phyloP scores from a whole-genome alignment of 495 filamentous ascomycete species.

The Chaetomium tenue region DNA sequence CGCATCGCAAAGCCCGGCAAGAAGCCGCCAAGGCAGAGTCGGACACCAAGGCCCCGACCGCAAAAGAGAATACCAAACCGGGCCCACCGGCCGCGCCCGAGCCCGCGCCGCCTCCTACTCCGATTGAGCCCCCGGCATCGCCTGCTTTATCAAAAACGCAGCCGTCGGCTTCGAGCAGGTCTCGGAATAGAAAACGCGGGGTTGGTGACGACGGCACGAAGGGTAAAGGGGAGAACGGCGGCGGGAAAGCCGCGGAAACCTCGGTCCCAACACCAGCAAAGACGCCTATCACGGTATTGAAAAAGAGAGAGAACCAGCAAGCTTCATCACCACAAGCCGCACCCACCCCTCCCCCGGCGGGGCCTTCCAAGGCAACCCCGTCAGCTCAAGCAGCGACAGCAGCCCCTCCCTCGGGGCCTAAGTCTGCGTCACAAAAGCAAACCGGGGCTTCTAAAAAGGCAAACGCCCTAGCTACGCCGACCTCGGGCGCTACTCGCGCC shows the following conservation, averaged over 20 bases:
- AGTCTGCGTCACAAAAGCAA: slow-evolving; percentile 35
- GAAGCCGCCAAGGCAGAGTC: slow-evolving; percentile 53
- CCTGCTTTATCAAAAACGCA: slow-evolving; percentile 24
- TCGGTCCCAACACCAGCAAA: slow-evolving; percentile 26
- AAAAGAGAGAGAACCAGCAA: slow-evolving; percentile 35
- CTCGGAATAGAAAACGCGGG: slow-evolving; percentile 31
- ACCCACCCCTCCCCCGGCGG: slow-evolving; percentile 28
- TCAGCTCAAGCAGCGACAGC: slow-evolving; percentile 19
- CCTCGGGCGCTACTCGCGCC: slow-evolving; percentile 67
- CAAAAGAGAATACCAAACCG: slow-evolving; percentile 39
- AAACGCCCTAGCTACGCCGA: slow-evolving; percentile 33
- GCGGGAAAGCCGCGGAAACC: slow-evolving; percentile 20
- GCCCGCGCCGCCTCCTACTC: slow-evolving; percentile 30
- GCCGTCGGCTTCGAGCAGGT: slow-evolving; percentile 31
- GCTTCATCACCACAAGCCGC: slow-evolving; percentile 30
- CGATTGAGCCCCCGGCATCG: slow-evolving; percentile 24
- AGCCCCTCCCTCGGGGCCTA: slow-evolving; percentile 35
- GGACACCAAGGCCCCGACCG: slow-evolving; percentile 42
- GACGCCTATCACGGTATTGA: slow-evolving; percentile 42
- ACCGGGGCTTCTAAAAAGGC: slow-evolving; percentile 19
- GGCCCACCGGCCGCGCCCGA: slow-evolving; percentile 28
- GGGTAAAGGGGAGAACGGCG: slow-evolving; percentile 24
- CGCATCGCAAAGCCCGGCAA: slow-evolving; percentile 53
- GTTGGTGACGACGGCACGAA: slow-evolving; percentile 29
- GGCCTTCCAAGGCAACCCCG: slow-evolving; percentile 25